These are phyloP conservation scores for Pseudofabraea citricarpa DNA, from an alignment of 2,329 filamentous ascomycete genomes.

Conservation along the genomic window DNA sequence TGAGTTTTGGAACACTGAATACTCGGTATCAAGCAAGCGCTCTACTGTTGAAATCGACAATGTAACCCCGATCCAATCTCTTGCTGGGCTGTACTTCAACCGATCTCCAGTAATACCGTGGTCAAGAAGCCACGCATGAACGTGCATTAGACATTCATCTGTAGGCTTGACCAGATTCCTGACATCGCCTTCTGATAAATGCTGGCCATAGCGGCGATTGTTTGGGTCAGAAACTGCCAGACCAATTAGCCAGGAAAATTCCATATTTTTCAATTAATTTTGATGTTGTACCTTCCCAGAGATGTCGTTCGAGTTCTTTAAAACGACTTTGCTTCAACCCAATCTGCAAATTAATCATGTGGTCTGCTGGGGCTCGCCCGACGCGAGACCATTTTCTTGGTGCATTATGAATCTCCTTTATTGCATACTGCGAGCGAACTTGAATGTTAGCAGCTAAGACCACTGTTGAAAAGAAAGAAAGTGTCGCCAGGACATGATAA, in stretches of 20 bases:
- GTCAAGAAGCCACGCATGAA: conserved; percentile 49
- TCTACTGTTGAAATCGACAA: conserved; percentile 48
- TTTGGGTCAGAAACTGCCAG: conserved; percentile 30
- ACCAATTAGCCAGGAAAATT: too few species aligned
- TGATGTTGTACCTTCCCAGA: conserved; percentile 40
- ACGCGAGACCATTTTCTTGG: conserved; percentile 46
- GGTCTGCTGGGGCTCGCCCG: conserved; percentile 39
- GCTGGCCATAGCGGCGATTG: conserved; percentile 49
- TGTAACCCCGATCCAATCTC: conserved; percentile 51
- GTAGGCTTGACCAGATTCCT: conserved; percentile 47
- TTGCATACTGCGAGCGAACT: conserved; percentile 31
- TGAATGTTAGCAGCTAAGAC: too few species aligned
- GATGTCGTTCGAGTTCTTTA: conserved; percentile 48
- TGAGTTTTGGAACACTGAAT: conserved; percentile 45
- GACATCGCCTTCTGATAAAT: conserved; percentile 46
- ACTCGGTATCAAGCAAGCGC: conserved; percentile 46
- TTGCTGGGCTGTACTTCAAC: conserved; percentile 43
- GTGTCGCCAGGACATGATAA: too few species aligned
- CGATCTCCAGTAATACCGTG: conserved; percentile 41
- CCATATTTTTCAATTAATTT: too few species aligned
- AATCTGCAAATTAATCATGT: conserved; percentile 50
- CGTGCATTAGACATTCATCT: conserved; percentile 43
- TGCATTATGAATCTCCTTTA: conserved; percentile 52
- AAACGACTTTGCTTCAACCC: conserved; percentile 54
- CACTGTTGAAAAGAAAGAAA: too few species aligned